Evolutionary conservation across 768 basidiomycete species (phyloP), one percentile per base, ranked within the genome.

Genomic region (Mycena chlorophos): DNA sequence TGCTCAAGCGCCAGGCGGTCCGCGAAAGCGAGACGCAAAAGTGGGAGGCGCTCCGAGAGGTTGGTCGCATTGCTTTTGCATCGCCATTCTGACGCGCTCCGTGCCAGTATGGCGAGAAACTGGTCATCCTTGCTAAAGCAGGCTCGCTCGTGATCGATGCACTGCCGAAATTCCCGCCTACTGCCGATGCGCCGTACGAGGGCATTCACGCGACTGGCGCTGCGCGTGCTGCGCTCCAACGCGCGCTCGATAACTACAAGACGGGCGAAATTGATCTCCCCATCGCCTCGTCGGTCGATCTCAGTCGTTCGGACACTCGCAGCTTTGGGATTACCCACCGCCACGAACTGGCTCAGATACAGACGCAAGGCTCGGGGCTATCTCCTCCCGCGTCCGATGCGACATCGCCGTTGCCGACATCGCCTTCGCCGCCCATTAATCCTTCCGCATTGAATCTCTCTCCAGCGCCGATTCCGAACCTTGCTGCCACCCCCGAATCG

Each of bases 281-380:
- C 34, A 46, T 69, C 75, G 12, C 69, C 14, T 69, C 75, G 26
- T 73, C 75, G 4, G 71, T 78, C n/a, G 85, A 87, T 65, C 77
- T 90, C 37, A 77, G 78, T 56, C 76, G 86, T 56, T 86, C 86
- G 3, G 88, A 93, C 64, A 89, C 88, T 0, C 82, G 82, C 54
- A 91, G 88, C 69, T 94, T 94, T 65, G 91, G 91, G 19, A 88
- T 87, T 70, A 92, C 85, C 34, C 91, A 94, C 63, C 88, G 87
- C 0, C 77, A 72, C 30, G 91, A 93, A 71, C 76, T 94, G 30
- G 79, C 79, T 17, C 77, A 73, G 61, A 84, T 91, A 49, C 71
- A 71, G 47, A 66, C 77, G 13, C 66, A 68, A 0, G 53, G 61
- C 4, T 63, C 59, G 25, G 31, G 31, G n/a, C 22, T 14, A 19